Conservation (phyloP, 1,284 basidiomycete genomes). For the Ceratobasidium sp. region DNA sequence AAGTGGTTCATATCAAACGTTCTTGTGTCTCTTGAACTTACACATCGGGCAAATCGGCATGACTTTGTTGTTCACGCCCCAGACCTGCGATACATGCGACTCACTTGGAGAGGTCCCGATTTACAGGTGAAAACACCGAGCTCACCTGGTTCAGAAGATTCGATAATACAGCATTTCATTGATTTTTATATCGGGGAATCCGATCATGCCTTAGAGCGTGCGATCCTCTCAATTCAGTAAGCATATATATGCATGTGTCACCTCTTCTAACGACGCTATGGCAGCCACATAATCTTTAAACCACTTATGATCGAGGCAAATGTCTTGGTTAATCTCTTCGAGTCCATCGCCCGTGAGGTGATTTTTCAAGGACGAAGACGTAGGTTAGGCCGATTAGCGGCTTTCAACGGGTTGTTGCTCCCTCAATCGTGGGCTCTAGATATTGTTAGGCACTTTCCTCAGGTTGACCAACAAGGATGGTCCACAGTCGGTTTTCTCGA, state of each 20-base stretch:
- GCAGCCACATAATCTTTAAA: slow-evolving; percentile 20
- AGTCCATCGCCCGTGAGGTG: slow-evolving; percentile 35
- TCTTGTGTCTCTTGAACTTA: slow-evolving; percentile 24
- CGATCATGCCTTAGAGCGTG: background rate
- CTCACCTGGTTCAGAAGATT: background rate
- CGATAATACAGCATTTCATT: slow-evolving; percentile 35
- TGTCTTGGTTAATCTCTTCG: slow-evolving; percentile 30
- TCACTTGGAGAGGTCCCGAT: background rate
- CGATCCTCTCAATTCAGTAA: slow-evolving; percentile 4
- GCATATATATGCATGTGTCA: background rate
- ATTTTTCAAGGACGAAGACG: slow-evolving; percentile 6
- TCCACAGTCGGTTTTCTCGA: background rate
- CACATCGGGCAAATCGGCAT: slow-evolving; percentile 11
- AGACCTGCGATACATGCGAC: background rate
- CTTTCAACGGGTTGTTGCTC: slow-evolving; percentile 22
- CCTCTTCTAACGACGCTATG: background rate
- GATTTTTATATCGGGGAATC: slow-evolving; percentile 30
- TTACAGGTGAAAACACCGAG: background rate
- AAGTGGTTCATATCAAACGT: slow-evolving; percentile 30
- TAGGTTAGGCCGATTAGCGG: background rate
- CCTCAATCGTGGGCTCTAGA: slow-evolving; percentile 41
- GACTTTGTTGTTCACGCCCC: slow-evolving; percentile 8
- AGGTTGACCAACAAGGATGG: background rate
- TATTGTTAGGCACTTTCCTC: slow-evolving; percentile 25
- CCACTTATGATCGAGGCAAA: slow-evolving; percentile 19